Evolutionary conservation across 2,329 filamentous ascomycete species (phyloP), one percentile per base, ranked within the genome.

Genomic region (Aspergillus cejpii): DNA sequence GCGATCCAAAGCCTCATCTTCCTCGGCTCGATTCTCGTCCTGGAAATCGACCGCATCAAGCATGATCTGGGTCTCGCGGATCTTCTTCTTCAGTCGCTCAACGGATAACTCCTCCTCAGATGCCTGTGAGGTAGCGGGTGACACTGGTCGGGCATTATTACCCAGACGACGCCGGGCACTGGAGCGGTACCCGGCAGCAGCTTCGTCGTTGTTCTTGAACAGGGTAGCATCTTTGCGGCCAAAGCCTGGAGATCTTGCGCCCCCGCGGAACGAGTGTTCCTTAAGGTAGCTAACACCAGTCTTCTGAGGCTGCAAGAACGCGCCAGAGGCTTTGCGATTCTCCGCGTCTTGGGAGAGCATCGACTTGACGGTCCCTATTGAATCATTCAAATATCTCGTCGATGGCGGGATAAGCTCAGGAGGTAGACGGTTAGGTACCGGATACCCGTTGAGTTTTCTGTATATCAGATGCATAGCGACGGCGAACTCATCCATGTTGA

Each of bases 401-500:
- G 92, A 97, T 1, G 92, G 92, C 17, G 92, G 92, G 5, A 97
- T 83, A 48, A 98, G 79, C 72, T 98, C 92, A 0, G 92, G 81
- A 6, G 92, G 92, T 8, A 98, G 76, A 36, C 84, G 83, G 59
- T 83, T 86, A 12, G 92, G 92, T 24, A 97, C 77, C 1, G 91
- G 90, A 61, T 97, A 97, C 27, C 91, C 91, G 59, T 98, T 97
- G 42, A 98, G 77, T 64, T 94, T 95, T 58, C 92, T 80, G 71
- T 98, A 98, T 59, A 98, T 98, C 69, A 98, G 73, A 76, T 98
- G 92, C 92, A 98, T 98, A 7, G 90, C 89, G 41, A 98, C 91
- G 6, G 92, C 90, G 62, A 98, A 98, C 62, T 98, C 92, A 63
- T 98, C 92, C 60, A 97, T 80, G 59, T 98, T 90, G 23, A 98